Conservation (phyloP, 148 eudicot genomes). For the Diospyros kaki region DNA sequence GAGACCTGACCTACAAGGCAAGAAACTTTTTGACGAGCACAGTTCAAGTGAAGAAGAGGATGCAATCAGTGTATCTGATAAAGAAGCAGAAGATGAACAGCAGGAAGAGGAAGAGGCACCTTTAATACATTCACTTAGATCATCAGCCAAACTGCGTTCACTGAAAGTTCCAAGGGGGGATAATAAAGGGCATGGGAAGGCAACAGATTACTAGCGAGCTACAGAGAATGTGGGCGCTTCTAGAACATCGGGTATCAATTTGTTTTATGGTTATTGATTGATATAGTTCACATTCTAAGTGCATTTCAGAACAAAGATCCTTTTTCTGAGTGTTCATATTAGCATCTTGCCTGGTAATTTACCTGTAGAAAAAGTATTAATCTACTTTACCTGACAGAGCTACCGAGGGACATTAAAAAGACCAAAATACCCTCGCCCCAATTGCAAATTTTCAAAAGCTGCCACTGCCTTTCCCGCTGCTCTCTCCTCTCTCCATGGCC, state of each 20-base stretch:
- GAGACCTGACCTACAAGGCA: constrained; percentile 56
- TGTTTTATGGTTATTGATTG: neutral
- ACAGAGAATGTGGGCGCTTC: constrained; percentile 36
- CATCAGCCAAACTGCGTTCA: constrained; percentile 71
- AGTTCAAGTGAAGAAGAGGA: constrained; percentile 93
- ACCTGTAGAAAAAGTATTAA: neutral
- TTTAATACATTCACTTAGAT: constrained; percentile 59
- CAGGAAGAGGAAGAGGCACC: constrained; percentile 76
- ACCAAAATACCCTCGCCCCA: too few relatives aligned
- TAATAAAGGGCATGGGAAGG: constrained; percentile 28
- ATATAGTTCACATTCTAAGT: neutral
- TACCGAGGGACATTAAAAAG: too few relatives aligned
- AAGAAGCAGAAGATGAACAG: constrained; percentile 61
- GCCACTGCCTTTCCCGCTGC: too few relatives aligned
- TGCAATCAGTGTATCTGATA: constrained; percentile 70
- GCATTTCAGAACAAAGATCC: neutral
- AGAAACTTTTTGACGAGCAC: constrained; percentile 79
- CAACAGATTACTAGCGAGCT: constrained; percentile 33
- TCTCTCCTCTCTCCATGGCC: too few relatives aligned
- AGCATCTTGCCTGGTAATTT: neutral
- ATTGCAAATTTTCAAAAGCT: too few relatives aligned
- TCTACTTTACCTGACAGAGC: too few relatives aligned
- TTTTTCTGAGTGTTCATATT: neutral
- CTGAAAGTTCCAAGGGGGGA: constrained; percentile 42
- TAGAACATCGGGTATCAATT: constrained; percentile 43